Conservation (phyloP, 2,329 filamentous ascomycete genomes). For the Exophiala sp. region DNA sequence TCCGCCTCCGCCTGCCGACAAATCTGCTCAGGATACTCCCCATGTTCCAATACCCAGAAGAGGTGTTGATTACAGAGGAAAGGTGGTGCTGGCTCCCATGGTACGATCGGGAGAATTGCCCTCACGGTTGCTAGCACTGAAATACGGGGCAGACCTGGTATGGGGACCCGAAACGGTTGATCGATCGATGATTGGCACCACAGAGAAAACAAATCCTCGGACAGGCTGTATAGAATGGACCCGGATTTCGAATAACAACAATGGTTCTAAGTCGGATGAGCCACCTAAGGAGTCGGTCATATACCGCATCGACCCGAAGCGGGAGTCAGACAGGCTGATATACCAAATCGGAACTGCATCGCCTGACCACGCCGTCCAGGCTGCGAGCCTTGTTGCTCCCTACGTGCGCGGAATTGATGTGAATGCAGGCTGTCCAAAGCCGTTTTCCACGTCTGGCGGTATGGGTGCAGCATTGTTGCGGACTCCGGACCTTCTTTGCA, state of each 20-base stretch:
- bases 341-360: constrained; percentile 90
- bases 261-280: constrained; percentile 46
- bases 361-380: constrained; percentile 74
- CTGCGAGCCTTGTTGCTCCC: constrained; percentile 72
- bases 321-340: constrained; percentile 69
- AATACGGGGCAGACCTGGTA: constrained; percentile 93
- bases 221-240: constrained; percentile 81
- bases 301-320: constrained; percentile 72
- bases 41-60: constrained; percentile 76
- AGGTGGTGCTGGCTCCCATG: constrained; percentile 94
- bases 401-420: constrained; percentile 94
- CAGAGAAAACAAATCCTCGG: constrained; percentile 65
- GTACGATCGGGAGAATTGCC: constrained; percentile 95
- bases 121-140: constrained; percentile 77
- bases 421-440: constrained; percentile 96
- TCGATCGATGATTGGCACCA: constrained; percentile 81
- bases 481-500: constrained; percentile 74
- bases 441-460: constrained; percentile 85
- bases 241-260: constrained; percentile 66
- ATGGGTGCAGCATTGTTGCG: constrained; percentile 91
- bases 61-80: constrained; percentile 89
- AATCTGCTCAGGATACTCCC: constrained; percentile 37
- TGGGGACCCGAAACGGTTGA: constrained; percentile 98
- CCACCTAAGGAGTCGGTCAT: constrained; percentile 60
- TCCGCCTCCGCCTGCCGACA: neutral